phyloP scores from a whole-genome alignment of 1,139 yeast species.

The Yueomyces sp. region DNA sequence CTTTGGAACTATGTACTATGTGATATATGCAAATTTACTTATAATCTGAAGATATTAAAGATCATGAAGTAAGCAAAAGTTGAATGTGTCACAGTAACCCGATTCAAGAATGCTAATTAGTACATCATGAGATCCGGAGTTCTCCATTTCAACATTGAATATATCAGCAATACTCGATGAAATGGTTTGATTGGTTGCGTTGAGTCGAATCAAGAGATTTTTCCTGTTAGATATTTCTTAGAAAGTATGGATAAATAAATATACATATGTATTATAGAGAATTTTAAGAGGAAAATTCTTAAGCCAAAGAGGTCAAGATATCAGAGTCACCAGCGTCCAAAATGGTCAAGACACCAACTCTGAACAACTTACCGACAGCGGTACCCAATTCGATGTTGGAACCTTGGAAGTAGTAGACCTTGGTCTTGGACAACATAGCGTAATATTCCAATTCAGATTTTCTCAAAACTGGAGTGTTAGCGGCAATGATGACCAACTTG shows the following conservation, averaged over 20 bases:
- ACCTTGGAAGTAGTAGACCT: constrained; percentile 96
- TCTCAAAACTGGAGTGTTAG: constrained; percentile 99
- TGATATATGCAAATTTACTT: too few relatives aligned
- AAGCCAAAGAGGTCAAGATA: constrained; percentile 47
- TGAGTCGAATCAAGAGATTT: too few relatives aligned
- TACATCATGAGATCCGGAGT: too few relatives aligned
- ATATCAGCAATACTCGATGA: too few relatives aligned
- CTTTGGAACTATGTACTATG: too few relatives aligned
- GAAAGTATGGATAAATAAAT: not conserved
- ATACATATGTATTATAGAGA: not conserved
- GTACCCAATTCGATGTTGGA: constrained; percentile 99
- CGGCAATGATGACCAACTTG: constrained; percentile 94
- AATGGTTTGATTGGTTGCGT: too few relatives aligned
- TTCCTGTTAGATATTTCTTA: too few relatives aligned
- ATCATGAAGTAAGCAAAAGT: too few relatives aligned
- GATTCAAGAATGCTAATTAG: too few relatives aligned
- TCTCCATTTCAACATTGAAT: too few relatives aligned
- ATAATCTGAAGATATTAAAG: too few relatives aligned
- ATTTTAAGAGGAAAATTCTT: constrained; percentile 6
- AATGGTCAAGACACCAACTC: constrained; percentile 95
- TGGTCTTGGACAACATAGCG: constrained; percentile 99
- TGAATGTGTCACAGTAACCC: too few relatives aligned
- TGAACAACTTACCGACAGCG: constrained; percentile 99
- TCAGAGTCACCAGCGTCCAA: constrained; percentile 99
- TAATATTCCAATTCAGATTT: constrained; percentile 99